Evolutionary conservation across 441 rosid species (phyloP), one percentile per base, ranked within the genome.

Genomic region (Cnidoscolus chayamansa): DNA sequence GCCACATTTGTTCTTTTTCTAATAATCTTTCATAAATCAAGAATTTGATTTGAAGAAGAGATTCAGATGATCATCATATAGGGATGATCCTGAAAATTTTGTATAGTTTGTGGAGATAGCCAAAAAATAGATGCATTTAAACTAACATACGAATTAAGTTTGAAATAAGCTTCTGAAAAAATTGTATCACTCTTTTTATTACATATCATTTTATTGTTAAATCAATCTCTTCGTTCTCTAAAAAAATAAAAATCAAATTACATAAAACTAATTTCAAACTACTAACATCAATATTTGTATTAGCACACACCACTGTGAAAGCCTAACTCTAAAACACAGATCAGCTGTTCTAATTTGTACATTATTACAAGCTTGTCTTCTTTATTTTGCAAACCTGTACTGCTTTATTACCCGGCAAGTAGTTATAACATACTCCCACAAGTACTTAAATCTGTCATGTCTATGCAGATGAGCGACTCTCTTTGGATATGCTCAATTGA

Each of bases 381-480:
- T 63, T 19, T 19, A 58, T 20, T 65, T 65, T 65, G 1, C 4
- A 48, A 40, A 48, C 17, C 37, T 64, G 11, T 15, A 0, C 20
- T 47, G 9, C 11, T 11, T 12, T 47, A 19, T 10, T 11, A 65
- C 8, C 3, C 13, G 1, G 25, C 48, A 65, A 13, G 13, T 40
- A 32, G 25, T 8, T 4, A 50, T 66, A 8, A 0, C 45, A 40
- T 55, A 40, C 58, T 50, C 5, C 45, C 30, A 66, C 7, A 19
- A 30, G 15, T 8, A 50, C 20, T 31, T 13, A 31, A 30, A 12
- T 12, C 25, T 66, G 4, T 16, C 1, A 10, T 16, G 0, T 20
- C 58, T 63, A 64, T n/a, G 43, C 19, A 54, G 75, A 63, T 20
- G 75, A 72, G n/a, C 64, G 75, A 45, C 60, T 17, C 54, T 64